Percentiles rank a stretch among this genome's conserved stretches.
These are phyloP conservation scores for Rhinocladiella mackenziei DNA, from an alignment of 2,329 filamentous ascomycete genomes.

Conservation along the genomic window DNA sequence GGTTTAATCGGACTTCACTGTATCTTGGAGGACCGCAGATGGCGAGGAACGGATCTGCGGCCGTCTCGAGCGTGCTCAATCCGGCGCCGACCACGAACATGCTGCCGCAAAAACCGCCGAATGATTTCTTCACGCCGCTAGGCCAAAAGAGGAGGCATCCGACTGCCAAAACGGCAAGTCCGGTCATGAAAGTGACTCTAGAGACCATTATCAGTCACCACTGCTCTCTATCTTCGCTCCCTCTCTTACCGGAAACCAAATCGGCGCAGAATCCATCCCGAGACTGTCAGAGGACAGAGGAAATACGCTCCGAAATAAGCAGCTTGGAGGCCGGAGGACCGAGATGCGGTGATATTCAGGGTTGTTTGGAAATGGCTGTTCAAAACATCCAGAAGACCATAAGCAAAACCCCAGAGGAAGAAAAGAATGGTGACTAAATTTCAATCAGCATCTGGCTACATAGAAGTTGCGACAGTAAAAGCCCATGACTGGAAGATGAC, in stretches of 20 bases:
- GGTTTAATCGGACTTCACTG: conserved; percentile 56
- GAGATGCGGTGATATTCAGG: conserved; percentile 49
- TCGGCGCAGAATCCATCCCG: conserved; percentile 45
- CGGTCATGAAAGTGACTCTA: conserved; percentile 46
- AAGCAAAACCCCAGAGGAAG: conserved; percentile 52
- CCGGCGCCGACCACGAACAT: conserved; percentile 55
- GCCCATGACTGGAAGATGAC: too few species aligned
- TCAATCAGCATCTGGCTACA: background rate
- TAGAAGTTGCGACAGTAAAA: too few species aligned
- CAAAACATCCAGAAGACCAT: conserved; percentile 46
- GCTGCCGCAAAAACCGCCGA: conserved; percentile 58
- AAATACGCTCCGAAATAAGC: conserved; percentile 60
- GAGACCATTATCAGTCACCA: conserved; percentile 20
- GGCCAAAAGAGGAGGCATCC: conserved; percentile 59
- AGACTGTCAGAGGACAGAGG: conserved; percentile 34
- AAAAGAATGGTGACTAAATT: conserved; percentile 45
- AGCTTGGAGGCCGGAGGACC: conserved; percentile 59
- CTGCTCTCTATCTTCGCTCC: conserved; percentile 13
- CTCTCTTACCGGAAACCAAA: conserved; percentile 39
- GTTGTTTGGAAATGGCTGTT: conserved; percentile 57
- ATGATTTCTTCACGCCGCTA: conserved; percentile 51
- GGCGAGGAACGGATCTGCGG: conserved; percentile 52
- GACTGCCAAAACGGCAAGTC: conserved; percentile 53
- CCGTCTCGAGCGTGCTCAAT: conserved; percentile 55
- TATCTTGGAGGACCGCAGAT: conserved; percentile 59